Evolutionary conservation across 192 early-diverging fungal genomes (phyloP), one percentile per base, ranked within the genome.

Genomic region (Pilaira anomala): DNA sequence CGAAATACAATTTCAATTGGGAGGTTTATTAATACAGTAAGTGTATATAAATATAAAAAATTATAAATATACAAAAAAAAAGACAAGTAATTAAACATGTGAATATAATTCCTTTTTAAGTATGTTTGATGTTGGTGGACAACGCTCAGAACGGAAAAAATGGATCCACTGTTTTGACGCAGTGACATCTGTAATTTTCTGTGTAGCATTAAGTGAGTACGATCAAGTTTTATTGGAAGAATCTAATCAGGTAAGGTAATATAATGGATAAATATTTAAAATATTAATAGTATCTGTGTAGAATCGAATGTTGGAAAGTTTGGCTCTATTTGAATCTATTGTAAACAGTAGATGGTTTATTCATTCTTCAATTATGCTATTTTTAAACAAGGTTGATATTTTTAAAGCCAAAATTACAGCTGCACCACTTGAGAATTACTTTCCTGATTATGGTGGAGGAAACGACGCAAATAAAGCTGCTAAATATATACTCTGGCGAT

Each of bases 1-100:
- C 11, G 97, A 98, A 80, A 96, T 93, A 26, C 84, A 88, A 45
- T 96, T 97, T 75, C 90, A 88, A 66, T 91, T 97, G 85, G 93
- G 91, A 28, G 85, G 91, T 62, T 78, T 95, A 25, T 91, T 77
- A 71, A 85, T 98, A 84, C 90, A 90, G 90, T 71, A 62, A 69
- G 64, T 36, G 21, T 48, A 19, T 63, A 48, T 48, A 33, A 51
- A 30, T 12, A 9, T 14, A 4, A 57, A 18, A 3, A 16, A 19
- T 8, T 63, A 7, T 24, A 19, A 8, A 30, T n/a, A n/a, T n/a
- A n/a, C n/a, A n/a, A n/a, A n/a, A n/a, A 36, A 7, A 33, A 36
- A 36, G 5, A 29, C 13, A 40, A 9, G 1, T 5, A 36, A 36
- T 36, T 36, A 36, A 36, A 36, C 33, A 36, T 36, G 36, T 55